Percentiles rank a stretch among this genome's conserved stretches.
These are phyloP conservation scores for Macrophomina tecta DNA, from an alignment of 2,329 filamentous ascomycete species.

Conservation along the genomic window DNA sequence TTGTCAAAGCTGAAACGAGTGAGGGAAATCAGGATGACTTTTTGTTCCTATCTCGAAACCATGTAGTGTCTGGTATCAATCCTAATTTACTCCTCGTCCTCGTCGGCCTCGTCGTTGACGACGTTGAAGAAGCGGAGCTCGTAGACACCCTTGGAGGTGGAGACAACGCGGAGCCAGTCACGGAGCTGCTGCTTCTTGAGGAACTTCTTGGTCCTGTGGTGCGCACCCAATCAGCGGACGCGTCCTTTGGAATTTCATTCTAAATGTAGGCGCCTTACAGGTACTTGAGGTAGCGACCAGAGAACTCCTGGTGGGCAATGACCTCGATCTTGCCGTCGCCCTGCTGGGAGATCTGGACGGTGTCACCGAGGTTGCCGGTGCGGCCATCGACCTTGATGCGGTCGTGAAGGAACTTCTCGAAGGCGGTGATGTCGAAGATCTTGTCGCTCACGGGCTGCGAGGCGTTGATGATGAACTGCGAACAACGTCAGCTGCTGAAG, in stretches of 20 bases:
- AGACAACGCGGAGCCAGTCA: slow-evolving; percentile 99
- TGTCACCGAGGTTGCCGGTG: slow-evolving; percentile 96
- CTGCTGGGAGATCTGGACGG: slow-evolving; percentile 85
- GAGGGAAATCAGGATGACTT: slow-evolving; percentile 10
- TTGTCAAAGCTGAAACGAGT: background rate
- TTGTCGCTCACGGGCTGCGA: slow-evolving; percentile 98
- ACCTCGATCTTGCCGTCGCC: slow-evolving; percentile 99
- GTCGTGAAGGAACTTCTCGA: slow-evolving; percentile 99
- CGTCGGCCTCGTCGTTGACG: slow-evolving; percentile 95
- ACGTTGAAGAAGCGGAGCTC: slow-evolving; percentile 99
- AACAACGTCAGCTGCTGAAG: background rate
- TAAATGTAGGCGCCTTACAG: slow-evolving; percentile 67
- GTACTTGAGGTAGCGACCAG: slow-evolving; percentile 99
- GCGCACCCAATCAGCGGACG: slow-evolving; percentile 29
- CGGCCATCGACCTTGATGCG: slow-evolving; percentile 99
- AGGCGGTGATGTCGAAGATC: slow-evolving; percentile 99
- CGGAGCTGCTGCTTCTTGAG: slow-evolving; percentile 99
- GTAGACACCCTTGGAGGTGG: slow-evolving; percentile 97
- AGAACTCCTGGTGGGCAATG: slow-evolving; percentile 96
- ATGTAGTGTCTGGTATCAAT: slow-evolving; percentile 10
- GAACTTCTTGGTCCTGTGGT: slow-evolving; percentile 96
- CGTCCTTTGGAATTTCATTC: too few relatives aligned
- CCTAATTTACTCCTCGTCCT: slow-evolving; percentile 90
- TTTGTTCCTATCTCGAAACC: slow-evolving; percentile 14
- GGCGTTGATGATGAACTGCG: slow-evolving; percentile 97